A percentile compares a stretch with the other conserved stretches of the same genome.
Evolutionary conservation across 306 rosid genomes (phyloP).

Genomic region (Pterocarpus santalinus): DNA sequence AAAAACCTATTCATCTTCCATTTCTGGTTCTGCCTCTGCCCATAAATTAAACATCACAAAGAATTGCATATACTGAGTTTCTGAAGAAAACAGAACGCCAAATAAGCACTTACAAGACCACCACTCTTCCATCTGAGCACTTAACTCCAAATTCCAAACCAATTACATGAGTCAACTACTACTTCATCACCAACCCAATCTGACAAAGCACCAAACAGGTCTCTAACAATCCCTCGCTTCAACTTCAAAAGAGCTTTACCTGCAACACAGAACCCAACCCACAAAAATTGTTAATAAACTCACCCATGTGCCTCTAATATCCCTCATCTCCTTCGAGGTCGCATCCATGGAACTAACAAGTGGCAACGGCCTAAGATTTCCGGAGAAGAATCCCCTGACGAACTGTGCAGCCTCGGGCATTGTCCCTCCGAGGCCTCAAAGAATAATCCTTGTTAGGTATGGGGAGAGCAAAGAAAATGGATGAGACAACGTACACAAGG

Average conservation of each 20-base stretch:
- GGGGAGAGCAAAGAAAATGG: slow-evolving; percentile 91
- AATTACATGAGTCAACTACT: slow-evolving; percentile 68
- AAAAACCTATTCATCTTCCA: background rate
- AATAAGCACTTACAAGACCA: slow-evolving; percentile 71
- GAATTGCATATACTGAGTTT: slow-evolving; percentile 2
- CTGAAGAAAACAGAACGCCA: slow-evolving; percentile 11
- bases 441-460: slow-evolving; percentile 87
- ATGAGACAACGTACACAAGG: slow-evolving; percentile 71
- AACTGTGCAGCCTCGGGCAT: background rate
- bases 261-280: slow-evolving; percentile 46
- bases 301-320: too few species aligned
- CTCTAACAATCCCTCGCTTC: slow-evolving; percentile 67
- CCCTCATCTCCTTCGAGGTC: too few species aligned
- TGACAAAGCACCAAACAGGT: slow-evolving; percentile 80
- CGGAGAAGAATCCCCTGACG: slow-evolving; percentile 51
- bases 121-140: slow-evolving; percentile 80
- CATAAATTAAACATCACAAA: slow-evolving; percentile 18
- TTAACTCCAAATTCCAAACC: slow-evolving; percentile 74
- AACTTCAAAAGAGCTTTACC: slow-evolving; percentile 88
- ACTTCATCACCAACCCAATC: slow-evolving; percentile 75
- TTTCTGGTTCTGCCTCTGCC: slow-evolving; percentile 20
- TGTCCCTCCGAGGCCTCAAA: slow-evolving; percentile 80
- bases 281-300: too few species aligned
- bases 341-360: background rate
- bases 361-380: slow-evolving; percentile 52